A percentile compares a stretch with the other conserved stretches of the same genome.
Evolutionary conservation across 164 flowering plant genomes (phyloP).

Genomic region (Platanus orientalis): DNA sequence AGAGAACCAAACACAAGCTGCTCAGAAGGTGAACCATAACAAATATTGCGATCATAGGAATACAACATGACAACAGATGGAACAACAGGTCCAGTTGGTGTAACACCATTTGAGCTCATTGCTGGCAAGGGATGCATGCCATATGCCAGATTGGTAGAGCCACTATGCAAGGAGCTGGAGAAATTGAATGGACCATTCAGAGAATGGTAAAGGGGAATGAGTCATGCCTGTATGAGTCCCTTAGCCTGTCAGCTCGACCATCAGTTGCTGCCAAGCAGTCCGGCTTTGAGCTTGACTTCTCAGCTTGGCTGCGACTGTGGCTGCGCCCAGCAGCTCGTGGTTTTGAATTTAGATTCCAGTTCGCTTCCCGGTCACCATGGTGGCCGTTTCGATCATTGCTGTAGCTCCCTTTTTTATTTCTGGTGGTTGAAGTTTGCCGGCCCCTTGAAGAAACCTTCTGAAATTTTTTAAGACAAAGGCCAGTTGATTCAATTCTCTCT

Average conservation of each 20-base stretch:
- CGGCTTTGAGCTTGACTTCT: constrained; percentile 52
- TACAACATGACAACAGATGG: constrained; percentile 77
- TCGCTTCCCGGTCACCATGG: constrained; percentile 79
- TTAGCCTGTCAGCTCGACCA: constrained; percentile 48
- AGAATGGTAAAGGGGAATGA: constrained; percentile 41
- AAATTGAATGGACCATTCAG: constrained; percentile 60
- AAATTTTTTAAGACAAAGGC: constrained; percentile 16
- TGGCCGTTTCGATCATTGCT: constrained; percentile 61
- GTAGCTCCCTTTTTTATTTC: constrained; percentile 54
- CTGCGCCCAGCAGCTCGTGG: constrained; percentile 52
- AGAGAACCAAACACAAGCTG: constrained; percentile 89
- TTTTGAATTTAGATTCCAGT: constrained; percentile 65
- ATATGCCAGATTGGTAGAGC: constrained; percentile 54
- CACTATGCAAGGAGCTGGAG: constrained; percentile 35
- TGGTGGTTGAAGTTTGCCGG: constrained; percentile 49
- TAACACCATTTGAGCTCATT: constrained; percentile 46
- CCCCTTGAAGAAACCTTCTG: constrained; percentile 69
- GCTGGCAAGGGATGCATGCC: constrained; percentile 56
- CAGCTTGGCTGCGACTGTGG: constrained; percentile 59
- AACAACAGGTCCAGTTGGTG: constrained; percentile 51
- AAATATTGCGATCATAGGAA: constrained; percentile 64
- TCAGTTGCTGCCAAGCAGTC: constrained; percentile 46
- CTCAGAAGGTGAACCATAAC: constrained; percentile 49
- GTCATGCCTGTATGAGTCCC: constrained; percentile 60
- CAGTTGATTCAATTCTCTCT: neutral